Conservation (phyloP, 371 early-diverging fungal species). For the Mortierella sp. region DNA sequence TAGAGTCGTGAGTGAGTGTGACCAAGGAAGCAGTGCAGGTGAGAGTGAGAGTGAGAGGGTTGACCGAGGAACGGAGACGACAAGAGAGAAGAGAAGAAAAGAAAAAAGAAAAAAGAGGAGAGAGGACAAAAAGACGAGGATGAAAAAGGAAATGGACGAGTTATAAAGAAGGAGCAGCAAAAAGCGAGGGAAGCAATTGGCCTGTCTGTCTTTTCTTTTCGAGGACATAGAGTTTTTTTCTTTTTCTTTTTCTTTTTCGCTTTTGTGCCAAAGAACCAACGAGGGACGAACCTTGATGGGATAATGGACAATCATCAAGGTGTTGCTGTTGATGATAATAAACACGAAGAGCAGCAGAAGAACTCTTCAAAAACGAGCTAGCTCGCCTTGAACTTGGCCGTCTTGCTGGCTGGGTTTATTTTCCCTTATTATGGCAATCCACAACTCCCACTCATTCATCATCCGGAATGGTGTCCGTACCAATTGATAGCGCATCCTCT, state of each 20-base stretch:
- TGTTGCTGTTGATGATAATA: neutral
- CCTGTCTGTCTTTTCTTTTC: neutral
- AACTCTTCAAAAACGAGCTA: neutral
- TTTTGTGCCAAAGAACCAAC: conserved; percentile 3
- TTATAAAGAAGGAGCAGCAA: neutral
- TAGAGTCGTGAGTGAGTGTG: neutral
- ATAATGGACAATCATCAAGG: too few relatives aligned
- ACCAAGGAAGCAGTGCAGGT: neutral
- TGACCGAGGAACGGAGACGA: neutral
- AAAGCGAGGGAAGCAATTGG: neutral
- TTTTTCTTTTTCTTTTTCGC: neutral
- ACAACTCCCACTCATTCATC: neutral
- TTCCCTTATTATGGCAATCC: neutral
- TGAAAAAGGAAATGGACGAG: neutral
- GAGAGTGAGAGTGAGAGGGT: neutral
- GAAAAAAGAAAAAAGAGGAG: neutral
- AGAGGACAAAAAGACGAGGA: neutral
- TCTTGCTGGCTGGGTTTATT: conserved; percentile 6
- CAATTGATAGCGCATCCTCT: neutral
- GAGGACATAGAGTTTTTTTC: neutral
- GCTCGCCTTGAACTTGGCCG: neutral
- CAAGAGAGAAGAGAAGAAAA: neutral
- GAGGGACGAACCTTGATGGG: neutral
- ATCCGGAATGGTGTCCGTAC: too few relatives aligned
- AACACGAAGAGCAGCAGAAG: neutral